Evolutionary conservation across 345 rosid species (phyloP), one percentile per base, ranked within the genome.

Genomic region (Murraya koenigii): DNA sequence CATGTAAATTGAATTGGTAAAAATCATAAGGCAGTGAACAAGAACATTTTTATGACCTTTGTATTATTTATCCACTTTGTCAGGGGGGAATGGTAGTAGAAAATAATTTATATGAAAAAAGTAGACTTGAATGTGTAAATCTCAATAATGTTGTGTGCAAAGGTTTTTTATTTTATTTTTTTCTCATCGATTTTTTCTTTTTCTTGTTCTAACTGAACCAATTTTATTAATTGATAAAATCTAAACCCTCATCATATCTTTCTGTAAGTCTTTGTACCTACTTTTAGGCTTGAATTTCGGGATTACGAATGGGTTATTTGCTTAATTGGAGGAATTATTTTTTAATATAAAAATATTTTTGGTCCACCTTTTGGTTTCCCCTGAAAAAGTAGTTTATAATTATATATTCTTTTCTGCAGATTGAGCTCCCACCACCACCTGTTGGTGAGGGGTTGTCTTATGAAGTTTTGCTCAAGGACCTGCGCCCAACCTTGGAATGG

Each of bases 401-500:
- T 33, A 73, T 61, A 59, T 15, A 28, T 77, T 67, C 2, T 41
- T 35, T 78, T 38, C 36, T 62, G 54, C 66, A 91, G 96, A 33
- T 91, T 41, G 87, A 86, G 39, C 80, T 91, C 84, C 84, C 71
- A 38, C 83, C 88, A 61, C 88, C 84, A 59, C 96, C 93, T 9
- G 25, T 14, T 56, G 96, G 96, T 47, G 91, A 91, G 86, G 93
- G 93, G 30, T 20, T 2, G 2, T 80, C 78, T 10, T 88, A 86
- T 79, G 86, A 83, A 41, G 93, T 71, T 79, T 77, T 6, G 2
- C 68, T 77, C 66, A 71, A 82, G 72, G 90, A 89, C 73, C 65
- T 89, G 32, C 90, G 95, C 25, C 95, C 95, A 75, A 83, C 91
- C 66, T 72, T 91, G 83, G 84, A 87, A 61, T 91, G 95, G 95